Percentiles rank a stretch among this genome's conserved stretches.
phyloP scores from a whole-genome alignment of 257 asterid genomes.

The Solanum arcanum region DNA sequence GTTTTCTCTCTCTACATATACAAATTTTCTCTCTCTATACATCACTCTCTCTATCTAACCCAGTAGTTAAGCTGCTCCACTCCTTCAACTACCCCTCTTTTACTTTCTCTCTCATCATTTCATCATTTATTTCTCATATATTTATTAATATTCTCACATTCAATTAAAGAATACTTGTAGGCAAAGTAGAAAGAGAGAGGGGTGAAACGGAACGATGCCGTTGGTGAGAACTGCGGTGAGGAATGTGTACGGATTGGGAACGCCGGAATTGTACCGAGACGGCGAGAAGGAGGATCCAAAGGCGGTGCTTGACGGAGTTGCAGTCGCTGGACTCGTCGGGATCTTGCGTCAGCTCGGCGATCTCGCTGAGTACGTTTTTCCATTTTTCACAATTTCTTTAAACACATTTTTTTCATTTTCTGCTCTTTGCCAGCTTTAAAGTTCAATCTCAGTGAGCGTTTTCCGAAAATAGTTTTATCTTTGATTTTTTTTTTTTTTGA shows the following conservation, averaged over 20 bases:
- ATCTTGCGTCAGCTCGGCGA: slow-evolving; percentile 93
- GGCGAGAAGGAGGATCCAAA: slow-evolving; percentile 67
- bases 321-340: slow-evolving; percentile 84
- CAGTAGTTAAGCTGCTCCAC: slow-evolving; percentile 33
- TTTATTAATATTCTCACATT: slow-evolving; percentile 15
- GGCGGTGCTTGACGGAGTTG: slow-evolving; percentile 67
- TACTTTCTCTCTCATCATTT: slow-evolving; percentile 9
- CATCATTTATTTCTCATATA: slow-evolving; percentile 13
- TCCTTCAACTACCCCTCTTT: slow-evolving; percentile 28
- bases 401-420: neutral
- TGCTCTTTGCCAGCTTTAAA: neutral
- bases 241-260: slow-evolving; percentile 71
- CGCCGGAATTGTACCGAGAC: slow-evolving; percentile 55
- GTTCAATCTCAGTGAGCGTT: neutral
- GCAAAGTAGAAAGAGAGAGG: neutral
- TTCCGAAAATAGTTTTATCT: neutral
- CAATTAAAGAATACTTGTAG: neutral
- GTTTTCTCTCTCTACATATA: slow-evolving; percentile 8
- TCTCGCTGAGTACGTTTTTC: slow-evolving; percentile 61
- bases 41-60: slow-evolving; percentile 2
- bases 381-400: neutral
- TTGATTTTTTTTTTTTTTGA: neutral
- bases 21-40: neutral
- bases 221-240: slow-evolving; percentile 63
- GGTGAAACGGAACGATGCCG: slow-evolving; percentile 46